Base-by-base conservation (phyloP, 2,329 filamentous ascomycete genomes). In the Colletotrichum tabaci region DNA sequence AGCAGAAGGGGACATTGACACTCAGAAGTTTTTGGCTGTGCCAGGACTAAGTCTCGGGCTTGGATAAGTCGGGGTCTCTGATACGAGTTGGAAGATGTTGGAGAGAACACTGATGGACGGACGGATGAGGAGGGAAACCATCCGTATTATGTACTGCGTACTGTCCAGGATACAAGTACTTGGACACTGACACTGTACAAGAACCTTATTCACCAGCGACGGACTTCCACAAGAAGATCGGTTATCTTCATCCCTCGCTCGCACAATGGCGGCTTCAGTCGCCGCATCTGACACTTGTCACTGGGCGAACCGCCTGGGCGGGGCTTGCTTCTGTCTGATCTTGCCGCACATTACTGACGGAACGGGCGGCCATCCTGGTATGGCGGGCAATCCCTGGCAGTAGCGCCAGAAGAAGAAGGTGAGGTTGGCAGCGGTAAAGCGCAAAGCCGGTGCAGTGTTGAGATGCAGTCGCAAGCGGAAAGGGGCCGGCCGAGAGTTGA, bases 1-100 rank as follows among this genome's bases (percentile, higher is more conserved):
- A 71, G 88, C 88, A 75, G 88, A 89, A 73, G 90, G 89, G 75
- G 88, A 86, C 89, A 91, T 91, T 80, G 76, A 74, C 73, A 74
- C 73, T 74, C 73, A 74, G 73, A 38, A 72, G 67, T 50, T 74
- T 52, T 52, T n/a, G 67, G 63, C 50, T 38, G 12, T 67, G n/a
- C 15, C n/a, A 52, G 35, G 42, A 38, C 18, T 61, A 56, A 49
- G 57, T 57, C 62, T 46, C 40, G 8, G 26, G 47, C 30, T 42
- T 47, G 42, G 16, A 44, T 50, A 15, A 4, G 18, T 21, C 49
- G 38, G 8, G 18, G 44, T 58, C 26, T 62, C 21, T 42, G 56
- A n/a, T 30, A 16, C 46, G 50, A 57, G 57, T 53, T 21, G 23
- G 12, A 40, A n/a, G 30, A 21, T 21, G 23, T 23, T 49, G 42